Evolutionary conservation across 2,329 filamentous ascomycete genomes (phyloP).

Genomic region (Ophiocordyceps camponoti-rufipedis): DNA sequence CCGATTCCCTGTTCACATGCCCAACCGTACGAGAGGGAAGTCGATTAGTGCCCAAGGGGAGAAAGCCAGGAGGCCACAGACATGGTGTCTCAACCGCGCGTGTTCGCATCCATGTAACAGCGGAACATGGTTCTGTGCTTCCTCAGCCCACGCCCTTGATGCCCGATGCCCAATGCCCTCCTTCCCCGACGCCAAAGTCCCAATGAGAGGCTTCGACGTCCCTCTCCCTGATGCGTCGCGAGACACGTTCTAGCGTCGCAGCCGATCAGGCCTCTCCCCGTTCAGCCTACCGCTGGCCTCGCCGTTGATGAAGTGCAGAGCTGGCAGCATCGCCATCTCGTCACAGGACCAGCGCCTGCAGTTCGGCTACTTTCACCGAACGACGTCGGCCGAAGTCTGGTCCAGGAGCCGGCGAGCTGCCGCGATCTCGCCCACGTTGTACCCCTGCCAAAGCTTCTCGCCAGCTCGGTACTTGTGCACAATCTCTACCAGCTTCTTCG

Average conservation of each 20-base stretch:
- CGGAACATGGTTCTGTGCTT: background rate
- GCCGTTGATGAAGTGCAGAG: background rate
- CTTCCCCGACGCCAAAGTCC: background rate
- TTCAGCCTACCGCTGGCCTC: background rate
- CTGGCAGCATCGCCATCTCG: constrained; percentile 1
- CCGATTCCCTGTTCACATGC: background rate
- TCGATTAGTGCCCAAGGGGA: background rate
- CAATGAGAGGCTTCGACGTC: background rate
- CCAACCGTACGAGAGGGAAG: background rate
- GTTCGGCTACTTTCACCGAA: constrained; percentile 17
- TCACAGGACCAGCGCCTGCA: constrained; percentile 2
- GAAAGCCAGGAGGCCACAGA: background rate
- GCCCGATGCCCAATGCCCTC: constrained; percentile 1
- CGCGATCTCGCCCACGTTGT: constrained; percentile 50
- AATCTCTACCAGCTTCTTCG: constrained; percentile 59
- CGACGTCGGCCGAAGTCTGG: constrained; percentile 24
- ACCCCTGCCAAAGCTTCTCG: constrained; percentile 54
- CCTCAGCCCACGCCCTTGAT: background rate
- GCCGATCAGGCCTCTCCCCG: background rate
- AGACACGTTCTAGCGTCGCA: background rate
- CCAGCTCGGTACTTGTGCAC: constrained; percentile 42
- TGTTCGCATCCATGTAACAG: background rate
- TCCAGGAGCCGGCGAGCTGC: constrained; percentile 52
- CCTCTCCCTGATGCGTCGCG: background rate
- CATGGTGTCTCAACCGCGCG: background rate